phyloP scores from a whole-genome alignment of 78 protist species.

The Dictyostelium firmibasis region DNA sequence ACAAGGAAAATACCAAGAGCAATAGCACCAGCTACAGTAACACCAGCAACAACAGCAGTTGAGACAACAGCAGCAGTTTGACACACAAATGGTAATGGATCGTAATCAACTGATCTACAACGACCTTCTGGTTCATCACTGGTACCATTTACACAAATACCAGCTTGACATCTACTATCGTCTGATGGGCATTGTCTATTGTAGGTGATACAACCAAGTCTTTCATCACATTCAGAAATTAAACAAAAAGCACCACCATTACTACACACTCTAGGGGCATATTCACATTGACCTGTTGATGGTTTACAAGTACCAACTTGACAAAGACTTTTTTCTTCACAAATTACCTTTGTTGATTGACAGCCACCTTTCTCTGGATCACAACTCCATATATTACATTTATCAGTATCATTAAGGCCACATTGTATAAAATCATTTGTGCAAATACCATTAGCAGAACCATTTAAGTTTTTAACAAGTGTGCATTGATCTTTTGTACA shows the following conservation, averaged over 20 bases:
- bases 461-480: no score
- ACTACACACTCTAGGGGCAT: background rate
- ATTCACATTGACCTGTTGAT: background rate
- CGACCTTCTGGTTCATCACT: background rate
- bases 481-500: slow-evolving; percentile 1
- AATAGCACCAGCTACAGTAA: slow-evolving; percentile 17
- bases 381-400: slow-evolving; percentile 5
- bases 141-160: slow-evolving; percentile 1
- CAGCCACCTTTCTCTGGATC: slow-evolving; percentile 15
- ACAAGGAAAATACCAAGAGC: background rate
- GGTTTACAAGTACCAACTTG: background rate
- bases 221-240: slow-evolving; percentile 11
- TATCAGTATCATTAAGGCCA: background rate
- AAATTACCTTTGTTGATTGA: background rate
- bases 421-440: background rate
- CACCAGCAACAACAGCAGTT: slow-evolving; percentile 50
- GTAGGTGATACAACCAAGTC: slow-evolving; percentile 13
- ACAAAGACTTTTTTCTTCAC: background rate
- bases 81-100: slow-evolving; percentile 24
- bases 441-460: background rate
- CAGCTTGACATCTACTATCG: slow-evolving; percentile 11
- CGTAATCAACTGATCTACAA: background rate
- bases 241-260: slow-evolving; percentile 8
- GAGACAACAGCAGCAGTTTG: slow-evolving; percentile 15
- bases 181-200: slow-evolving; percentile 8